These are phyloP conservation scores for Annulohypoxylon moriforme DNA, from an alignment of 495 filamentous ascomycete genomes.

Conservation along the genomic window DNA sequence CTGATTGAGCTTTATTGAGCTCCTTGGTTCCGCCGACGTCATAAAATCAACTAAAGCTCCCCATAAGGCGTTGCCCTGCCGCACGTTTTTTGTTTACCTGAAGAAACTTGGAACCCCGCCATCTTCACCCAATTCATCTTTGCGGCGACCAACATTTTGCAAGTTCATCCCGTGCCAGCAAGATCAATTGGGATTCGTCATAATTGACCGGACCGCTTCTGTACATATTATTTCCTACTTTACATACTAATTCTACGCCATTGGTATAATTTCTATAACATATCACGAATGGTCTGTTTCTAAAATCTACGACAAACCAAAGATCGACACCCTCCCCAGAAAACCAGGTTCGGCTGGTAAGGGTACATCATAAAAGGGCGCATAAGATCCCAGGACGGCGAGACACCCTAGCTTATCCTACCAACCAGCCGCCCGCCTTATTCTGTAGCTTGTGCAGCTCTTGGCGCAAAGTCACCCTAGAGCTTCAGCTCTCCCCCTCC, in stretches of 20 bases:
- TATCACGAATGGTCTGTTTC: neutral
- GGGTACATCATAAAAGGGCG: conserved; percentile 17
- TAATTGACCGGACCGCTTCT: neutral
- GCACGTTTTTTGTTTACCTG: conserved; percentile 26
- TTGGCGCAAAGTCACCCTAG: conserved; percentile 32
- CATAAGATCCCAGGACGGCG: conserved; percentile 13
- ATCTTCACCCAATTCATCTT: neutral
- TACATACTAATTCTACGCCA: neutral
- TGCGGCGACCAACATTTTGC: neutral
- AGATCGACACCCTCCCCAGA: neutral
- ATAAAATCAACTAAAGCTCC: conserved; percentile 7
- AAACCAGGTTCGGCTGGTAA: neutral
- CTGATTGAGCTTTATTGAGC: neutral
- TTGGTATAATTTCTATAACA: neutral
- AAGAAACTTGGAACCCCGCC: neutral
- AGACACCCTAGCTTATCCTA: neutral
- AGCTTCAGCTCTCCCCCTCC: conserved; percentile 29
- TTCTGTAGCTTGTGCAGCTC: conserved; percentile 32
- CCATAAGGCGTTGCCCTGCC: conserved; percentile 30
- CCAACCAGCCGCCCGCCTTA: conserved; percentile 30
- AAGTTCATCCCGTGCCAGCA: neutral
- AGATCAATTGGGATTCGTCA: neutral
- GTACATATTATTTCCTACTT: neutral
- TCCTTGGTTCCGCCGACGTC: conserved; percentile 15
- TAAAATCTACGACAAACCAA: neutral